A percentile compares a stretch with the other conserved stretches of the same genome.
phyloP scores from a whole-genome alignment of 805 yeast species.

The Helenozyma baotianmanensis region DNA sequence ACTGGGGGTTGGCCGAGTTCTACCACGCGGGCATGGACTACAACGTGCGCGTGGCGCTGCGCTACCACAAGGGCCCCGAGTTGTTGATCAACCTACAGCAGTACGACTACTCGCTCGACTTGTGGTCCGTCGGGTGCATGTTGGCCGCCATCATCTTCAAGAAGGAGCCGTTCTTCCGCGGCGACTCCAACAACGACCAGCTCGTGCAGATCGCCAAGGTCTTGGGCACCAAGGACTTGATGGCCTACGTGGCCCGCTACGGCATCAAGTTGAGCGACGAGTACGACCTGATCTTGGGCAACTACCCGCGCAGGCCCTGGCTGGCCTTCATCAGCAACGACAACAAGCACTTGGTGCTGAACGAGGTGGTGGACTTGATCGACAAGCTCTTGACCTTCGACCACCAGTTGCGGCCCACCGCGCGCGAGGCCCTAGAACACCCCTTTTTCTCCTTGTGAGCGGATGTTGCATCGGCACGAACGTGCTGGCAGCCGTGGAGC shows the following conservation, averaged over 20 bases:
- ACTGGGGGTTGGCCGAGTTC: conserved; percentile 94
- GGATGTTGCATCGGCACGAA: too few species aligned
- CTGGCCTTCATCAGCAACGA: conserved; percentile 62
- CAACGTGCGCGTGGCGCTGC: conserved; percentile 87
- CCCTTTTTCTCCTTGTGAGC: conserved; percentile 26
- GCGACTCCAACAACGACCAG: conserved; percentile 87
- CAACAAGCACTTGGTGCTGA: conserved; percentile 61
- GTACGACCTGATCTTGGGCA: conserved; percentile 65
- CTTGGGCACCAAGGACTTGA: conserved; percentile 78
- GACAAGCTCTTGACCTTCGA: conserved; percentile 79
- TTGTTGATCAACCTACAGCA: conserved; percentile 73
- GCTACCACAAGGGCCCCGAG: conserved; percentile 92
- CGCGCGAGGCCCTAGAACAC: conserved; percentile 83
- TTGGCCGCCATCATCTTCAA: conserved; percentile 83
- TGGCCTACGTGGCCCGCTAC: conserved; percentile 65
- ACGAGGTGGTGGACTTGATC: conserved; percentile 73
- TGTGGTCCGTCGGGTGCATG: conserved; percentile 93
- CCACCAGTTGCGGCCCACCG: conserved; percentile 84
- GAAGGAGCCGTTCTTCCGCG: conserved; percentile 90
- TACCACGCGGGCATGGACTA: conserved; percentile 87
- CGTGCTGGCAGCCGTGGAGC: too few species aligned
- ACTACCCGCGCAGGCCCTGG: conserved; percentile 86
- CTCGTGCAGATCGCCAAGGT: conserved; percentile 84
- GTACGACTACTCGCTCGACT: conserved; percentile 83
- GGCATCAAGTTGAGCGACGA: conserved; percentile 67